Conservation (phyloP, 352 stramenopile genomes). For the Pythium aquatile region DNA sequence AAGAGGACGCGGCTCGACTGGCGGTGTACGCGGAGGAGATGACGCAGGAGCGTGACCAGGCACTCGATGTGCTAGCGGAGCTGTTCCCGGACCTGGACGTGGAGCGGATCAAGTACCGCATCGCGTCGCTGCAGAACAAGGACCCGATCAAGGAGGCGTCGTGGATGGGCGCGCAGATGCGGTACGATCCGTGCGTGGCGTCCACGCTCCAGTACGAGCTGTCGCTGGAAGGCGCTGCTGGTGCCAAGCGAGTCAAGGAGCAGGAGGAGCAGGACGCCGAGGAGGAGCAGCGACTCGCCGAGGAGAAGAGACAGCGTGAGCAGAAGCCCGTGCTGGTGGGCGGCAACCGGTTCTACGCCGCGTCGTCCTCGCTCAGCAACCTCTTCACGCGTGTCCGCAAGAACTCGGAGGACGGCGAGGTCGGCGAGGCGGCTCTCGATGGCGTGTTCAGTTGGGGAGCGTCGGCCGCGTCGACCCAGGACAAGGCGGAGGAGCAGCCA, state of each 20-base stretch:
- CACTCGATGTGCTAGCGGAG: slow-evolving; percentile 50
- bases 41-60: slow-evolving; percentile 46
- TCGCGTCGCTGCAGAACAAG: slow-evolving; percentile 47
- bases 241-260: slow-evolving; percentile 9
- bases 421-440: slow-evolving; percentile 73
- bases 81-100: slow-evolving; percentile 73
- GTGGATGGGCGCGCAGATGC: slow-evolving; percentile 77
- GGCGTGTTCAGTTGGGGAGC: slow-evolving; percentile 45
- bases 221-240: slow-evolving; percentile 27
- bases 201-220: slow-evolving; percentile 55
- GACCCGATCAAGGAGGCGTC: slow-evolving; percentile 68
- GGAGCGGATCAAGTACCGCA: slow-evolving; percentile 50
- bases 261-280: slow-evolving; percentile 22
- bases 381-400: slow-evolving; percentile 77
- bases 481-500: slow-evolving; percentile 13
- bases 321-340: slow-evolving; percentile 52
- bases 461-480: background rate
- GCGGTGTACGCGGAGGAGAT: slow-evolving; percentile 42
- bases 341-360: slow-evolving; percentile 75
- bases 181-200: slow-evolving; percentile 57
- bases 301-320: slow-evolving; percentile 31
- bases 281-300: slow-evolving; percentile 18
- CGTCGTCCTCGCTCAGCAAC: slow-evolving; percentile 49
- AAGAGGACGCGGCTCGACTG: slow-evolving; percentile 37
- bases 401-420: slow-evolving; percentile 79